Evolutionary conservation across 768 basidiomycete species (phyloP), one percentile per base, ranked within the genome.

Genomic region (Leccinellum luteum): DNA sequence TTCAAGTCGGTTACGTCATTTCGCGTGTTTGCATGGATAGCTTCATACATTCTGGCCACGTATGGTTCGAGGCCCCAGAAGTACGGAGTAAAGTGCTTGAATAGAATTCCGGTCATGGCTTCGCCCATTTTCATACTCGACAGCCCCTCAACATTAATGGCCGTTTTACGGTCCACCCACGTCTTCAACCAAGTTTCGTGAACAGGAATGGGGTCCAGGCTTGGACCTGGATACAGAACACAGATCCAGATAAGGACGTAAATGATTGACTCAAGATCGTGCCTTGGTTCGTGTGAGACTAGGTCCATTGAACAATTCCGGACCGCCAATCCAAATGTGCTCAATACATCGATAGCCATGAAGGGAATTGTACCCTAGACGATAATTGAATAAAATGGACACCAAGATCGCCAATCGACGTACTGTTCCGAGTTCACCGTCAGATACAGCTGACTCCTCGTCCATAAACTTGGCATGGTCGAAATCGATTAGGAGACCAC

Each of bases 341-440:
- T n/a, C n/a, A n/a, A n/a, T n/a, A n/a, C n/a, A n/a, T 54, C 47
- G 19, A 55, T 23, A n/a, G 54, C 45, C 54, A 55, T 55, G 34
- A 55, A 55, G n/a, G 54, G 54, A 14, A 55, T 25, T 28, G 54
- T 49, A n/a, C 47, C 54, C 54, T 55, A 32, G 21, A 10, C 4
- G 15, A 53, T 17, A n/a, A 13, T 0, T 48, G 35, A 35, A 35
- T 17, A 35, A 35, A 17, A 4, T 17, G 17, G 8, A 17, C 35
- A 1, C 15, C 0, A 35, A 35, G 35, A 35, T 35, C 35, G 17
- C 17, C 17, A 35, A 35, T 35, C 1, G 17, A 54, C 52, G 4
- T 54, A 58, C 57, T 6, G 13, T 58, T n/a, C 13, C 35, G 17
- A 1, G 7, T 25, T 58, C 52, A 10, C 34, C 6, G 6, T 7